Conservation (phyloP, 331 rosid genomes). For the Rhamnella rubrinervis region DNA sequence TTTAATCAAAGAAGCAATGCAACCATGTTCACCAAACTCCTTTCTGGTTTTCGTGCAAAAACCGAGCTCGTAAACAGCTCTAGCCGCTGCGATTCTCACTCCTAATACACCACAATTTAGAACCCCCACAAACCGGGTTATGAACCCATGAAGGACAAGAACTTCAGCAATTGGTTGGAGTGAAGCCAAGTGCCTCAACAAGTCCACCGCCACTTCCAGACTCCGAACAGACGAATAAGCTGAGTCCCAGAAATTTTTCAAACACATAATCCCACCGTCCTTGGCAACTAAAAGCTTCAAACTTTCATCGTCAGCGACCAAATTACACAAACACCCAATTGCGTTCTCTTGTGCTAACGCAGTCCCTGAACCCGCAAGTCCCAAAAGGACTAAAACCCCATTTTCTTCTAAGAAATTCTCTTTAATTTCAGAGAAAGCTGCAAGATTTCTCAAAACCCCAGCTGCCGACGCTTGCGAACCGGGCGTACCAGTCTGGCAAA, state of each 20-base stretch:
- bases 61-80: conserved; percentile 67
- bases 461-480: conserved; percentile 89
- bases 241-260: conserved; percentile 87
- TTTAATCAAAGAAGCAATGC: conserved; percentile 54
- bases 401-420: conserved; percentile 76
- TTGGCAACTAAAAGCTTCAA: conserved; percentile 48
- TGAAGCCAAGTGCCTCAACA: conserved; percentile 57
- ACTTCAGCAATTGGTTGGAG: conserved; percentile 46
- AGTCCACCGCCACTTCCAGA: conserved; percentile 69
- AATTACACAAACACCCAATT: conserved; percentile 67
- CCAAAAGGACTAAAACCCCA: conserved; percentile 64
- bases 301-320: conserved; percentile 51
- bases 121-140: conserved; percentile 42
- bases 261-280: conserved; percentile 70
- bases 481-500: conserved; percentile 85
- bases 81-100: conserved; percentile 64
- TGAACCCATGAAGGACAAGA: conserved; percentile 57
- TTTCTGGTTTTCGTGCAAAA: conserved; percentile 55
- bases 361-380: conserved; percentile 69
- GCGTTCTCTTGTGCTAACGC: conserved; percentile 70
- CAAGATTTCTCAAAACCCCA: conserved; percentile 66
- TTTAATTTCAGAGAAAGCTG: conserved; percentile 52
- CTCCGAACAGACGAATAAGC: conserved; percentile 38
- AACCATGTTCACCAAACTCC: conserved; percentile 84
- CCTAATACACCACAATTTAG: conserved; percentile 66